Evolutionary conservation across 2,329 filamentous ascomycete species (phyloP).

Genomic region (Diaporthe citrichinensis): DNA sequence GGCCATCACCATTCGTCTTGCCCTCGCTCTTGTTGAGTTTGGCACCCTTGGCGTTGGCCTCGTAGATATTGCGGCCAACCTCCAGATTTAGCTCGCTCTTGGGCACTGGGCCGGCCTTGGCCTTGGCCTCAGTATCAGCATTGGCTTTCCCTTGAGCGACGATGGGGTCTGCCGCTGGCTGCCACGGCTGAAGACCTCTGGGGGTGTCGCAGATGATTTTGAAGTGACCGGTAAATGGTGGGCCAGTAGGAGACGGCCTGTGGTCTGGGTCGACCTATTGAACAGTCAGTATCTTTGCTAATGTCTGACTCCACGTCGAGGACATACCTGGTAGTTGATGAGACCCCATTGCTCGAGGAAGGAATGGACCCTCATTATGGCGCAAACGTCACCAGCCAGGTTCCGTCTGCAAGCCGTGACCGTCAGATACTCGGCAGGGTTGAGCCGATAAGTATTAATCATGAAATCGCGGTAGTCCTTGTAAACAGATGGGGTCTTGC

Average conservation of each 20-base stretch:
- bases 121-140: constrained; percentile 80
- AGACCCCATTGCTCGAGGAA: constrained; percentile 99
- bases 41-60: constrained; percentile 84
- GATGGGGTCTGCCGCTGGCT: constrained; percentile 85
- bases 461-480: constrained; percentile 99
- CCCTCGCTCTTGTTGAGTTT: constrained; percentile 79
- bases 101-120: constrained; percentile 72
- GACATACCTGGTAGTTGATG: constrained; percentile 94
- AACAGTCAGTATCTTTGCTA: constrained; percentile 1
- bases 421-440: constrained; percentile 95
- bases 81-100: constrained; percentile 93
- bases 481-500: constrained; percentile 97
- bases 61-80: constrained; percentile 94
- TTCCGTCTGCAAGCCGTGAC: constrained; percentile 97
- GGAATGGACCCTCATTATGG: constrained; percentile 98
- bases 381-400: constrained; percentile 95
- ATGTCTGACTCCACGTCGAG: background rate
- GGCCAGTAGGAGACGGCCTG: constrained; percentile 93
- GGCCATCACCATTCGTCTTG: constrained; percentile 82
- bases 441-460: constrained; percentile 98
- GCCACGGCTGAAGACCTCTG: constrained; percentile 93
- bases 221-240: constrained; percentile 98
- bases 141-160: constrained; percentile 73
- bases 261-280: constrained; percentile 93
- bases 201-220: constrained; percentile 96